Base-by-base conservation (phyloP, 306 rosid species). In the Myrica gale region DNA sequence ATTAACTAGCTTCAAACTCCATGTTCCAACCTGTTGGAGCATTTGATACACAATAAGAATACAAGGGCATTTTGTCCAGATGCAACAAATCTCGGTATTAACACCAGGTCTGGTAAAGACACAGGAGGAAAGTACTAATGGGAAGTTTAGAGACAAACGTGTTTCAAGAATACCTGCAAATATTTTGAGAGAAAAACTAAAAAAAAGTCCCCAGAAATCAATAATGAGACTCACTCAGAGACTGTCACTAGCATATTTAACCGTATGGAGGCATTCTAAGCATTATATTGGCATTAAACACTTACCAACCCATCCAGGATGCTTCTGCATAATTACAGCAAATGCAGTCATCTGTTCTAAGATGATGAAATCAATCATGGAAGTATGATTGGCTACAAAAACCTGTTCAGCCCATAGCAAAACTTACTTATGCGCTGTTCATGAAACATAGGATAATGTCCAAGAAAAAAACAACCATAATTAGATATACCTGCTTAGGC, bases 241-340 rank as follows among this genome's bases (percentile, higher is more conserved):
- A 42, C 65, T 39, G 76, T 5, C 0, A 65, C 10, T 65, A 41
- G 15, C 70, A 13, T 15, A 62, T 47, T 23, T 21, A 32, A 62
- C 21, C 6, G 20, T 37, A 37, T 17, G 0, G 4, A 42, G 69
- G 6, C 32, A 21, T 13, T 80, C 16, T 69, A 76, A 74, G 44
- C 55, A 67, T 15, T 51, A 52, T 55, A 65, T 65, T 23, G 57
- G 46, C 72, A 44, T 23, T 56, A 32, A 71, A 74, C 51, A 76
- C 98, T 86, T 85, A 95, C 98, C 98, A 84, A 95, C 97, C 98
- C 98, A 95, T 81, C 98, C 98, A 78, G 91, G 93, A 87, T 95
- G 98, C 77, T 92, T 95, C 84, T 95, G 98, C 98, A 95, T 92
- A 60, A 95, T 95, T 60, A 92, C 98, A 81, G 98, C 96, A 85